phyloP scores from a whole-genome alignment of 2,329 filamentous ascomycete species.

The Colletotrichum zoysiae region DNA sequence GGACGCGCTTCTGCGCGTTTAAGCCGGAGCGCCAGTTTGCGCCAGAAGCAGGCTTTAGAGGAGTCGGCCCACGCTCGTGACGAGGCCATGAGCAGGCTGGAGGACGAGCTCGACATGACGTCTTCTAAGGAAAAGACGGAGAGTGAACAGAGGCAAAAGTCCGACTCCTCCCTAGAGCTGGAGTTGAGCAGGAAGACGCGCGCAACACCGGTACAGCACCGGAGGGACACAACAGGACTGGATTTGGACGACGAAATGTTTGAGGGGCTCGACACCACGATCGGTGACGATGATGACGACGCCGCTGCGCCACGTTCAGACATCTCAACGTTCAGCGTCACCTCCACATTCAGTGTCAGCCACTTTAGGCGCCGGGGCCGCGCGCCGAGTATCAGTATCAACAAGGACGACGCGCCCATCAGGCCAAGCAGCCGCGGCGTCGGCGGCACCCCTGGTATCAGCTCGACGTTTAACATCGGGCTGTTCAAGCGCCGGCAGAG shows the following conservation, averaged over 20 bases:
- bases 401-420: constrained; percentile 64
- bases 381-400: constrained; percentile 62
- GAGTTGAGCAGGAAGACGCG: constrained; percentile 54
- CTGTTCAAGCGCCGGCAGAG: constrained; percentile 68
- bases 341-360: constrained; percentile 60
- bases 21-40: constrained; percentile 39
- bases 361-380: constrained; percentile 59
- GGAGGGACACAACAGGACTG: constrained; percentile 60
- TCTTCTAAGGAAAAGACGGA: constrained; percentile 45
- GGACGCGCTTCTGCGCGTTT: constrained; percentile 30
- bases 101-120: constrained; percentile 51
- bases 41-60: constrained; percentile 42
- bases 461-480: constrained; percentile 67
- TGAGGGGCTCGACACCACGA: constrained; percentile 53
- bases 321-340: constrained; percentile 59
- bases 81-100: constrained; percentile 53
- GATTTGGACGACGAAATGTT: constrained; percentile 64
- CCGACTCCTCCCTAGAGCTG: constrained; percentile 52
- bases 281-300: constrained; percentile 59
- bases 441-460: constrained; percentile 61
- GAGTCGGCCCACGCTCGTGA: constrained; percentile 50
- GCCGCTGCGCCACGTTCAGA: constrained; percentile 47
- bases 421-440: constrained; percentile 65
- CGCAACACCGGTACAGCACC: constrained; percentile 51
- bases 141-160: constrained; percentile 45